Evolutionary conservation across 768 basidiomycete genomes (phyloP).

Genomic region (Lactifluus rugatus): DNA sequence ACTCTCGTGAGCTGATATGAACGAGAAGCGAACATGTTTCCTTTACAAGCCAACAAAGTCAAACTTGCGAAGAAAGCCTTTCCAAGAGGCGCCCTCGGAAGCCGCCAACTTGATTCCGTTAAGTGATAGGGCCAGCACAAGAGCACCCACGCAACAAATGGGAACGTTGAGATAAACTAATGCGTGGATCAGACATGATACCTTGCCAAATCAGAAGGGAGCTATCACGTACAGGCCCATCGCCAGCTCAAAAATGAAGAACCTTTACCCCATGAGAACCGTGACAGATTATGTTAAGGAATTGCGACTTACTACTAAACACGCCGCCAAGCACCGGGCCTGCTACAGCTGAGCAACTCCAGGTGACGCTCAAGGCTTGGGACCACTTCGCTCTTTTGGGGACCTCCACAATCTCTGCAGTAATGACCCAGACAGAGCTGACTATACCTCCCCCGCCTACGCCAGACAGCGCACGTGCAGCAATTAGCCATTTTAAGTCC

Average conservation of each 20-base stretch:
- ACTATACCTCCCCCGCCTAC: constrained; percentile 86
- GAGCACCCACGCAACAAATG: constrained; percentile 49
- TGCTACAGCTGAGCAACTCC: constrained; percentile 78
- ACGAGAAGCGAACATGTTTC: constrained; percentile 17
- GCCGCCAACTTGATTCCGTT: constrained; percentile 43
- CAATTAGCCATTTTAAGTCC: constrained; percentile 55
- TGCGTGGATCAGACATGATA: constrained; percentile 16
- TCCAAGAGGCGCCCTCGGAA: constrained; percentile 46
- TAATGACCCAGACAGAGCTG: constrained; percentile 77
- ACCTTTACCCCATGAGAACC: constrained; percentile 6
- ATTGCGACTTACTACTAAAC: constrained; percentile 54
- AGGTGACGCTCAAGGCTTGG: constrained; percentile 74
- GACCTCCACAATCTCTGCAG: constrained; percentile 71
- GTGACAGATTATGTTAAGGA: neutral
- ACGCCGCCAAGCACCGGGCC: constrained; percentile 76
- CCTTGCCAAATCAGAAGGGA: constrained; percentile 1
- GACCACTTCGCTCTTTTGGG: constrained; percentile 71
- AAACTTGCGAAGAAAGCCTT: constrained; percentile 43
- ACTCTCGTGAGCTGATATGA: constrained; percentile 15
- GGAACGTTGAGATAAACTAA: constrained; percentile 80
- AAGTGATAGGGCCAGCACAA: constrained; percentile 50
- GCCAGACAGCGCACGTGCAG: constrained; percentile 57
- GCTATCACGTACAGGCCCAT: constrained; percentile 66
- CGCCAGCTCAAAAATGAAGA: constrained; percentile 50
- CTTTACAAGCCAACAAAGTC: constrained; percentile 74